Percentiles rank a stretch among this genome's conserved stretches.
phyloP scores from a whole-genome alignment of 768 basidiomycete genomes.

The Mycena leptocephala region DNA sequence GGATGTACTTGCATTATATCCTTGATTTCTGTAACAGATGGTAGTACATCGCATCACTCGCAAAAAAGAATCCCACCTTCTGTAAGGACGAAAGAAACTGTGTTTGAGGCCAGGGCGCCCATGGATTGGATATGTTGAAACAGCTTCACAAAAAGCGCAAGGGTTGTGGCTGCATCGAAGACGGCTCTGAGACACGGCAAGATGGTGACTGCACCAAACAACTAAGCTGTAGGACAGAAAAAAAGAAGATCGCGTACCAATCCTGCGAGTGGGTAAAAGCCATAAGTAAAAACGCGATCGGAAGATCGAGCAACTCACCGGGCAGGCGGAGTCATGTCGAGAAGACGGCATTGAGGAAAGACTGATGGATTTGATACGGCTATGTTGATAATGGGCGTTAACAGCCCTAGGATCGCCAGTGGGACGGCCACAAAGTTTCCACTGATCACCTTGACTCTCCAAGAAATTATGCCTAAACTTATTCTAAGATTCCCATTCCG shows the following conservation, averaged over 20 bases:
- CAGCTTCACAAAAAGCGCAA: background rate
- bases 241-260: background rate
- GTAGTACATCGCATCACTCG: background rate
- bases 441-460: background rate
- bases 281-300: background rate
- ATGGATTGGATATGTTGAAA: conserved; percentile 5
- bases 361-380: background rate
- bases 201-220: background rate
- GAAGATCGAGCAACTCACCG: background rate
- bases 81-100: conserved; percentile 12
- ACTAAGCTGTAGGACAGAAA: background rate
- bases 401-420: background rate
- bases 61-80: background rate
- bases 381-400: background rate
- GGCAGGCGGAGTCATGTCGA: background rate
- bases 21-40: background rate
- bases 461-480: background rate
- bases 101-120: conserved; percentile 5
- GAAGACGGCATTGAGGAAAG: background rate
- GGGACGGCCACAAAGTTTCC: background rate
- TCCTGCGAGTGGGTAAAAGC: background rate
- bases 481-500: background rate
- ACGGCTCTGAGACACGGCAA: conserved; percentile 15
- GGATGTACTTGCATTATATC: background rate
- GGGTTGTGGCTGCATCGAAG: conserved; percentile 7